phyloP scores from a whole-genome alignment of 805 yeast genomes.

The Ogataea methanolica region DNA sequence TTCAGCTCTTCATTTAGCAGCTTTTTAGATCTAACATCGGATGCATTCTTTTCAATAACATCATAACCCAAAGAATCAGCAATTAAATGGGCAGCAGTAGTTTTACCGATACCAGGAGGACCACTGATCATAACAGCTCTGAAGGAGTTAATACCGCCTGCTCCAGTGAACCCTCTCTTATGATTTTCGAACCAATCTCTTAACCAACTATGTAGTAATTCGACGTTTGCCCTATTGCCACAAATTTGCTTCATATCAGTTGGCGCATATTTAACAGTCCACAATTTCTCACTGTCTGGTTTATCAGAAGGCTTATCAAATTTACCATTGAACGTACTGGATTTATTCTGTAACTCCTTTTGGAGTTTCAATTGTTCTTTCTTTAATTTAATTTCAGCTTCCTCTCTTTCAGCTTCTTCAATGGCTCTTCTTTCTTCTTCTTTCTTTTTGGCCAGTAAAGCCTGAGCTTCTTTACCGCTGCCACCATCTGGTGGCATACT shows the following conservation, averaged over 20 bases:
- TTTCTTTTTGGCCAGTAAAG: slow-evolving; percentile 63
- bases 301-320: slow-evolving; percentile 31
- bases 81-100: slow-evolving; percentile 74
- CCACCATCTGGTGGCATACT: slow-evolving; percentile 95
- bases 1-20: slow-evolving; percentile 65
- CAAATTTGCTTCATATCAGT: slow-evolving; percentile 69
- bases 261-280: slow-evolving; percentile 96
- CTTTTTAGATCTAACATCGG: slow-evolving; percentile 86
- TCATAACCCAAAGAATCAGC: slow-evolving; percentile 70
- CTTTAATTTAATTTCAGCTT: slow-evolving; percentile 30
- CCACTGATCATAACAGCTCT: slow-evolving; percentile 86
- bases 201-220: slow-evolving; percentile 69
- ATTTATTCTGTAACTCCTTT: slow-evolving; percentile 12
- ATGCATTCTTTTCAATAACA: slow-evolving; percentile 73
- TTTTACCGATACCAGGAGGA: slow-evolving; percentile 84
- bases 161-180: slow-evolving; percentile 50
- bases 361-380: slow-evolving; percentile 23
- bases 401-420: slow-evolving; percentile 48
- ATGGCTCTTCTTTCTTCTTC: slow-evolving; percentile 58
- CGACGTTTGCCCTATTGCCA: slow-evolving; percentile 80
- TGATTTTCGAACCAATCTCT: slow-evolving; percentile 63
- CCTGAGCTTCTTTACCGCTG: slow-evolving; percentile 68
- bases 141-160: slow-evolving; percentile 61
- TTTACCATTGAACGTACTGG: slow-evolving; percentile 1
- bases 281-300: slow-evolving; percentile 59